Conservation (phyloP, 1,139 yeast genomes). For the Candida tetrigidarum region DNA sequence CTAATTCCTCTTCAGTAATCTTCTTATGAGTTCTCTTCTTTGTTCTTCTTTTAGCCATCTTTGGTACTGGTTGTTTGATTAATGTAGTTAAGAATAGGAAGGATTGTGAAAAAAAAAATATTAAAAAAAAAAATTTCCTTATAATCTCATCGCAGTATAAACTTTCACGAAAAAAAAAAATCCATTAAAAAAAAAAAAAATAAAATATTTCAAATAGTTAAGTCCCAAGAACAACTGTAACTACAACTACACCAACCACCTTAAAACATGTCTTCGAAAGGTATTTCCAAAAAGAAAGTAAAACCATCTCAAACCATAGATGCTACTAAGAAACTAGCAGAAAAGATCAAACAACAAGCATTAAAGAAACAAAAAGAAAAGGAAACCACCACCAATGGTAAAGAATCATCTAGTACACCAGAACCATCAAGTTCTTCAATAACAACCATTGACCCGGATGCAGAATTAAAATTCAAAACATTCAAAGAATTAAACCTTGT, state of each 20-base stretch:
- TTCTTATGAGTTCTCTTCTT: slow-evolving; percentile 89
- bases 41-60: slow-evolving; percentile 49
- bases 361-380: slow-evolving; percentile 29
- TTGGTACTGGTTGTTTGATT: neutral
- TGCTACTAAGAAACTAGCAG: slow-evolving; percentile 43
- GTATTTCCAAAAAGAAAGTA: slow-evolving; percentile 20
- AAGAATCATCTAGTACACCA: slow-evolving; percentile 17
- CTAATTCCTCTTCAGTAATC: slow-evolving; percentile 66
- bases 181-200: slow-evolving; percentile 4
- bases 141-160: slow-evolving; percentile 12
- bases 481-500: slow-evolving; percentile 63
- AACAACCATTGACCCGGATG: slow-evolving; percentile 24
- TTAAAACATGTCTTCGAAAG: slow-evolving; percentile 17
- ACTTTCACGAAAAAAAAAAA: slow-evolving; percentile 7
- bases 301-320: slow-evolving; percentile 21
- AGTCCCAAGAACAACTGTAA: too few relatives aligned
- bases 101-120: neutral
- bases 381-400: slow-evolving; percentile 18
- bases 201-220: too few relatives aligned
- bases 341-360: slow-evolving; percentile 60
- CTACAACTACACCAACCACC: neutral
- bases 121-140: neutral
- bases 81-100: slow-evolving; percentile 5
- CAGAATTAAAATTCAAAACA: slow-evolving; percentile 41
- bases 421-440: slow-evolving; percentile 11